These are phyloP conservation scores for Effrenium voratum DNA, from an alignment of 73 alveolate genomes.

Conservation along the genomic window DNA sequence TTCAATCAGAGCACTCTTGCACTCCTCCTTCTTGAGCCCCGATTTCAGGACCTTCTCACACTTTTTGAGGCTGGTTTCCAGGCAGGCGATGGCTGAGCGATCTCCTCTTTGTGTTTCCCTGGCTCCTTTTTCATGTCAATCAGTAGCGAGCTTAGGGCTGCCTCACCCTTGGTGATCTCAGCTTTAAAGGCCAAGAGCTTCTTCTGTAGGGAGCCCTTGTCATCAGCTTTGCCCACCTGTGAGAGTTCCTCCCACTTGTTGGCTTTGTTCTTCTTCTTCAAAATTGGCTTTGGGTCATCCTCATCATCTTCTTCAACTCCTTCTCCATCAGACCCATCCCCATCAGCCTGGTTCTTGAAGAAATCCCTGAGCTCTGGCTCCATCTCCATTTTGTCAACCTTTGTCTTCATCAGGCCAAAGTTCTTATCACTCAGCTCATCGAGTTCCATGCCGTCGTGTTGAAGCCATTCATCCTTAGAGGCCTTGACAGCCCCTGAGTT, in stretches of 20 bases:
- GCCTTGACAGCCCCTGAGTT: background rate
- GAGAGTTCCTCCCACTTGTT: background rate
- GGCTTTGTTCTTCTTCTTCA: background rate
- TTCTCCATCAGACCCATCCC: background rate
- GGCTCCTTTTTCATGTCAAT: background rate
- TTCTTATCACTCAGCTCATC: background rate
- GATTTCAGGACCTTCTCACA: background rate
- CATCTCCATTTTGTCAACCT: background rate
- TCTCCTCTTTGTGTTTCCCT: background rate
- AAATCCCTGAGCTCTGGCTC: background rate
- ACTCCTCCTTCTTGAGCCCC: background rate
- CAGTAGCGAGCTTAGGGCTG: background rate
- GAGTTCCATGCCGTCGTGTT: background rate
- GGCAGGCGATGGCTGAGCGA: too few species aligned
- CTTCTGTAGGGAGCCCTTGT: conserved; percentile 31
- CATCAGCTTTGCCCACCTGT: background rate
- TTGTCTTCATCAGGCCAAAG: background rate
- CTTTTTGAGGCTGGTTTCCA: too few species aligned
- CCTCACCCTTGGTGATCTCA: conserved; percentile 8
- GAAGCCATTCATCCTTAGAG: background rate
- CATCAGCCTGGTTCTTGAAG: background rate
- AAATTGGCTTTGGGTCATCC: too few species aligned
- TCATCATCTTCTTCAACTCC: background rate
- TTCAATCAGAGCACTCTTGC: background rate
- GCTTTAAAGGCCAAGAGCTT: conserved; percentile 12